These are phyloP conservation scores for Zygotorulaspora florentina DNA, from an alignment of 805 yeast species.

Conservation along the genomic window DNA sequence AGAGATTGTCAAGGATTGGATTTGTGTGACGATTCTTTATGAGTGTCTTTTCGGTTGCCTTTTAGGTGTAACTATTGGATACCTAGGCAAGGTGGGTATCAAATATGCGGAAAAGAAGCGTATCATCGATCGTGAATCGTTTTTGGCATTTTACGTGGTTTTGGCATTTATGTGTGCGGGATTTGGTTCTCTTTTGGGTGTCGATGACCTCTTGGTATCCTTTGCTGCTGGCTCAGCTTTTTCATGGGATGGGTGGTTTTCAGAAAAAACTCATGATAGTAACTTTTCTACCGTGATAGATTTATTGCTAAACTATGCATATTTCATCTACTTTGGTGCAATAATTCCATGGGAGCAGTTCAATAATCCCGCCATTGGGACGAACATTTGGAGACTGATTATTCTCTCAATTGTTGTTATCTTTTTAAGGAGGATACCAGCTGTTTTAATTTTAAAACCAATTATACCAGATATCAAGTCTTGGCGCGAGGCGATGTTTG, in stretches of 20 bases:
- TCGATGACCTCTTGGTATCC: conserved; percentile 82
- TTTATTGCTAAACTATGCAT: conserved; percentile 73
- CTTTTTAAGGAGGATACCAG: conserved; percentile 77
- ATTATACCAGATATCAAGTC: conserved; percentile 81
- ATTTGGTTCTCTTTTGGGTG: conserved; percentile 80
- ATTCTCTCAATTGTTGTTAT: conserved; percentile 70
- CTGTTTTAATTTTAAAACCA: conserved; percentile 68
- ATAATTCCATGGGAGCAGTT: conserved; percentile 84
- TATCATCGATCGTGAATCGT: conserved; percentile 83
- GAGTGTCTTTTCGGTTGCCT: conserved; percentile 79
- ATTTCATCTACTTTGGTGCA: conserved; percentile 86
- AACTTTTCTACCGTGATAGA: conserved; percentile 91
- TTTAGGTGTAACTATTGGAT: conserved; percentile 72
- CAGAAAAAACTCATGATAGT: conserved; percentile 74
- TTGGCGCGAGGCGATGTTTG: conserved; percentile 91
- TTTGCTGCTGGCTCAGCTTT: conserved; percentile 93
- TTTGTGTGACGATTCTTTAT: conserved; percentile 68
- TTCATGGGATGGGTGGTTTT: conserved; percentile 91
- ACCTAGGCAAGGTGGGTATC: conserved; percentile 61
- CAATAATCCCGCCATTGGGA: conserved; percentile 57
- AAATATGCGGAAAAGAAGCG: conserved; percentile 65
- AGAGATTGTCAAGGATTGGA: conserved; percentile 75
- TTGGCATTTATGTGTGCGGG: conserved; percentile 85
- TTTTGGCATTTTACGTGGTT: conserved; percentile 77
- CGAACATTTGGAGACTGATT: conserved; percentile 74